phyloP scores from a whole-genome alignment of 2,329 filamentous ascomycete species.

The Simplicillium sp. region DNA sequence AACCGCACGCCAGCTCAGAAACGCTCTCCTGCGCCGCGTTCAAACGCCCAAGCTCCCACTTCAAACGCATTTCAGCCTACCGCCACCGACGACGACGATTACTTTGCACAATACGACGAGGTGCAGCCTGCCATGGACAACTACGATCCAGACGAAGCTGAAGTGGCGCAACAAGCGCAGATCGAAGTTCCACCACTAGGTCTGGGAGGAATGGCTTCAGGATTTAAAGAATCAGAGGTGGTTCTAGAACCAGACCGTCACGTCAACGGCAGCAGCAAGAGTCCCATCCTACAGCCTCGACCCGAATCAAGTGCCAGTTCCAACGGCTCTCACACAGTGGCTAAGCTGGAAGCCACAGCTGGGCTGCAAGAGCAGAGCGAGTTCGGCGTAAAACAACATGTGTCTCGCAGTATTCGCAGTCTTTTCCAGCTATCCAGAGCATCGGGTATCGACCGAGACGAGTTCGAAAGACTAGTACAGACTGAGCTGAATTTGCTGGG shows the following conservation, averaged over 20 bases:
- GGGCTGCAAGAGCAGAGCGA: constrained; percentile 53
- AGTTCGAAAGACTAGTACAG: constrained; percentile 65
- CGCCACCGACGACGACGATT: constrained; percentile 53
- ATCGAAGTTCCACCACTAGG: constrained; percentile 26
- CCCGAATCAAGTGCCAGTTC: constrained; percentile 49
- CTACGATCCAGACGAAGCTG: constrained; percentile 68
- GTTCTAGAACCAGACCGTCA: neutral
- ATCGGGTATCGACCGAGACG: constrained; percentile 62
- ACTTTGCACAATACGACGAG: constrained; percentile 67
- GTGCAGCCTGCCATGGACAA: constrained; percentile 76
- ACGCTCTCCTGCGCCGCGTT: constrained; percentile 50
- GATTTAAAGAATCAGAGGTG: constrained; percentile 14
- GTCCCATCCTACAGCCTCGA: constrained; percentile 40
- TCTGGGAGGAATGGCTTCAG: constrained; percentile 8
- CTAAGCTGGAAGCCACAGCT: constrained; percentile 48
- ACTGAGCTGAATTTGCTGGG: constrained; percentile 62
- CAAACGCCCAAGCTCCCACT: constrained; percentile 16
- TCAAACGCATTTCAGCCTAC: constrained; percentile 11
- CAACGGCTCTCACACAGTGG: constrained; percentile 47
- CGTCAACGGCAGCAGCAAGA: neutral
- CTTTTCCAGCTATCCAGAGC: constrained; percentile 61
- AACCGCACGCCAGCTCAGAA: constrained; percentile 50
- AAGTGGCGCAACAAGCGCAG: constrained; percentile 13
- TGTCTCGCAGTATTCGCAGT: constrained; percentile 68
- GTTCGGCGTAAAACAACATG: constrained; percentile 68